A percentile compares a stretch with the other conserved stretches of the same genome.
phyloP scores from a whole-genome alignment of 2,329 filamentous ascomycete species.

The Paracorniculantispora psalliotae region DNA sequence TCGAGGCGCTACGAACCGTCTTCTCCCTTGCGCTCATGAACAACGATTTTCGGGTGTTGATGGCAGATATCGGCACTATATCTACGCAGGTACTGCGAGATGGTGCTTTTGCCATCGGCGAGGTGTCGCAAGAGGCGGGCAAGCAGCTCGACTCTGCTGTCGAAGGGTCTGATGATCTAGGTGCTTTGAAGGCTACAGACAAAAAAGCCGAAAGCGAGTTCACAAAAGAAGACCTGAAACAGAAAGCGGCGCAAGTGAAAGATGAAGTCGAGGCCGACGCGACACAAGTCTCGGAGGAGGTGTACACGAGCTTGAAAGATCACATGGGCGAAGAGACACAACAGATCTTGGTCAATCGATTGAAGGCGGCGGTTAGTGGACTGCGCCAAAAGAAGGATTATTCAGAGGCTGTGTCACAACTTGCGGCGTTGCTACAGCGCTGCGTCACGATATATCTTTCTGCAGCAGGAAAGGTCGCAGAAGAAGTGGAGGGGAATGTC shows the following conservation, averaged over 20 bases:
- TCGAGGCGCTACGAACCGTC: conserved; percentile 77
- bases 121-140: conserved; percentile 68
- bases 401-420: conserved; percentile 74
- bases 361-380: conserved; percentile 71
- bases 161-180: conserved; percentile 17
- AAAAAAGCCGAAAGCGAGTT: conserved; percentile 29
- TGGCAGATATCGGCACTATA: conserved; percentile 73
- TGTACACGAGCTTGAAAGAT: conserved; percentile 65
- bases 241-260: conserved; percentile 51
- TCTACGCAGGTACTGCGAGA: conserved; percentile 83
- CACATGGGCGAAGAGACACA: conserved; percentile 70
- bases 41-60: conserved; percentile 80
- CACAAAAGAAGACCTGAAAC: conserved; percentile 59
- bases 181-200: conserved; percentile 16
- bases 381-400: conserved; percentile 77
- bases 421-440: conserved; percentile 69
- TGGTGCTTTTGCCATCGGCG: conserved; percentile 73
- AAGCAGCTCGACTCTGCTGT: conserved; percentile 61
- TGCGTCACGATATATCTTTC: conserved; percentile 76
- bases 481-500: conserved; percentile 64
- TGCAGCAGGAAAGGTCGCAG: conserved; percentile 61
- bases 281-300: conserved; percentile 50
- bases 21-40: conserved; percentile 83
- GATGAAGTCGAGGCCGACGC: conserved; percentile 49
- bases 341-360: conserved; percentile 64